A percentile compares a stretch with the other conserved stretches of the same genome.
These are phyloP conservation scores for Pichia sp. DNA, from an alignment of 1,139 yeast genomes.

Conservation along the genomic window DNA sequence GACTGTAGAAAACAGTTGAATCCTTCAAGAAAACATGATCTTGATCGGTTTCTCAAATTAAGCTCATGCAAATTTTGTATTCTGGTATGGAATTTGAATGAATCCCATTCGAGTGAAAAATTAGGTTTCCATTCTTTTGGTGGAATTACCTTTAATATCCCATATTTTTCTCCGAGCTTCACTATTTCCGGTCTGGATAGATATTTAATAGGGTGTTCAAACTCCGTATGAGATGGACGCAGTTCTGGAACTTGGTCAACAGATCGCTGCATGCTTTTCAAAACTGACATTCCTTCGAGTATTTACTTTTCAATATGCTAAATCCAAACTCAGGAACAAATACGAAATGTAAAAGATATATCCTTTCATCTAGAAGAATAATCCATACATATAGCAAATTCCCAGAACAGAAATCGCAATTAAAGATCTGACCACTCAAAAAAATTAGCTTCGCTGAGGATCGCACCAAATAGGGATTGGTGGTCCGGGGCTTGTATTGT, in stretches of 20 bases:
- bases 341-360: too few relatives aligned
- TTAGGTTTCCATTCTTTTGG: slow-evolving; percentile 50
- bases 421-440: too few relatives aligned
- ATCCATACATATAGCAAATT: too few relatives aligned
- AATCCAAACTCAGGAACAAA: too few relatives aligned
- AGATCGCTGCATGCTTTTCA: not conserved
- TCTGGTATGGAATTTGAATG: slow-evolving; percentile 56
- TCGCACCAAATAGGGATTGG: too few relatives aligned
- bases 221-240: slow-evolving; percentile 46
- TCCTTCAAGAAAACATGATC: slow-evolving; percentile 53
- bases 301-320: too few relatives aligned
- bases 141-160: slow-evolving; percentile 59
- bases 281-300: too few relatives aligned
- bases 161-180: slow-evolving; percentile 49
- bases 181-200: slow-evolving; percentile 43
- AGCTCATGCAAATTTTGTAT: slow-evolving; percentile 57
- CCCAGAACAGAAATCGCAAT: too few relatives aligned
- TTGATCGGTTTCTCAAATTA: slow-evolving; percentile 52
- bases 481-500: too few relatives aligned
- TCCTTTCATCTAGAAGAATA: too few relatives aligned
- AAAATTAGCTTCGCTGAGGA: too few relatives aligned
- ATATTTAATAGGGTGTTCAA: slow-evolving; percentile 53
- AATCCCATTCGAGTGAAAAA: slow-evolving; percentile 40
- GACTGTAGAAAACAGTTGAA: slow-evolving; percentile 48
- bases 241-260: slow-evolving; percentile 4